Evolutionary conservation across 495 filamentous ascomycete genomes (phyloP).

Genomic region (Pseudomonodictys pantanalensis): DNA sequence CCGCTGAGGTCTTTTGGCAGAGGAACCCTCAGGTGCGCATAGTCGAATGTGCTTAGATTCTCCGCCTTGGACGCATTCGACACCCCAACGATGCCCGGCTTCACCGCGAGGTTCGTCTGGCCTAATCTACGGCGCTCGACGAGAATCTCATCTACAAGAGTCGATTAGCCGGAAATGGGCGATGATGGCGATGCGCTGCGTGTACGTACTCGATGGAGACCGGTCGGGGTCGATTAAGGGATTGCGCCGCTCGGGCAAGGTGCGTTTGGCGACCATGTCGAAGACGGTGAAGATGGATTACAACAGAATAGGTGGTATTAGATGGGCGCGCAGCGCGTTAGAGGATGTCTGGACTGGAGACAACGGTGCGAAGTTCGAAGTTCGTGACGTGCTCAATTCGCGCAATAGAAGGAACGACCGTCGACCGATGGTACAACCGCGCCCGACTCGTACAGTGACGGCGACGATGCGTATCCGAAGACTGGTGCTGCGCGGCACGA

Average conservation of each 20-base stretch:
- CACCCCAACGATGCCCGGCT: constrained; percentile 62
- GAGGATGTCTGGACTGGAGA: neutral
- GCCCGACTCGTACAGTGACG: constrained; percentile 19
- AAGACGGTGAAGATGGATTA: constrained; percentile 31
- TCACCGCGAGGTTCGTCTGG: constrained; percentile 85
- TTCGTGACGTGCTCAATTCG: constrained; percentile 17
- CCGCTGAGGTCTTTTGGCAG: constrained; percentile 79
- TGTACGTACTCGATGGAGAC: constrained; percentile 60
- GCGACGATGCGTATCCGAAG: neutral
- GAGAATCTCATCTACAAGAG: constrained; percentile 69
- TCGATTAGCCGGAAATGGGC: constrained; percentile 31
- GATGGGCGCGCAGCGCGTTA: constrained; percentile 28
- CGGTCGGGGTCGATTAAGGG: constrained; percentile 72
- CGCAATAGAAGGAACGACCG: neutral
- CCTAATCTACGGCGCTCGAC: constrained; percentile 82
- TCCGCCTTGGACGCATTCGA: constrained; percentile 65
- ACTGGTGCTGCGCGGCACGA: neutral
- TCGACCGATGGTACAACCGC: neutral
- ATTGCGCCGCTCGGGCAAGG: constrained; percentile 69
- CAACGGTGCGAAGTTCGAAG: no score
- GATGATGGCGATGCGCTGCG: constrained; percentile 32
- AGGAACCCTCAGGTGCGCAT: constrained; percentile 89
- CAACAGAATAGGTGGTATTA: constrained; percentile 33
- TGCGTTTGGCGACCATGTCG: constrained; percentile 58
- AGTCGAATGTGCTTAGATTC: constrained; percentile 83